These are phyloP conservation scores for Nidula microcarpa DNA, from an alignment of 768 basidiomycete species.

Conservation along the genomic window DNA sequence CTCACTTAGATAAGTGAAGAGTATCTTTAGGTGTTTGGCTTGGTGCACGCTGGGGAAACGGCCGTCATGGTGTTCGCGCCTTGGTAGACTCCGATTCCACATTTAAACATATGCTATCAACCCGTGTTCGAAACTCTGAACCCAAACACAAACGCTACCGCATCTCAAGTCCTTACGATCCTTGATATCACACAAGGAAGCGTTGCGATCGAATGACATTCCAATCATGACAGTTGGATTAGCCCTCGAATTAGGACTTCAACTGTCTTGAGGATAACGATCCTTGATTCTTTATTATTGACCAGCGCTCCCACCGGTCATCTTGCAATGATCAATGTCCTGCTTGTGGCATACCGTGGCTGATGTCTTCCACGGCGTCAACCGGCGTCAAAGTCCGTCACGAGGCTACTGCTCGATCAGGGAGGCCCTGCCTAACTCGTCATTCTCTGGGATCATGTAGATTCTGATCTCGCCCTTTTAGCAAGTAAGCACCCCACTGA, in stretches of 20 bases:
- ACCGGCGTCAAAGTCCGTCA: conserved; percentile 19
- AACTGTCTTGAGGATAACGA: conserved; percentile 6
- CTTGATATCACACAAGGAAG: neutral
- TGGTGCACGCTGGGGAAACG: too few species aligned
- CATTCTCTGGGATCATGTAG: conserved; percentile 17
- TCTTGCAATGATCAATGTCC: conserved; percentile 2
- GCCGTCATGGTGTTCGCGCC: too few species aligned
- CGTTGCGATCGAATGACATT: neutral
- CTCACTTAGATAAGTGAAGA: neutral
- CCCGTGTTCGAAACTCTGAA: neutral
- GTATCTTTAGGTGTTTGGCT: too few species aligned
- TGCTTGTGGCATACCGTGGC: conserved; percentile 4
- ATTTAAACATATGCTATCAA: neutral
- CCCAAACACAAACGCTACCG: neutral
- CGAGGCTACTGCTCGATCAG: conserved; percentile 24
- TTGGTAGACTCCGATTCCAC: neutral
- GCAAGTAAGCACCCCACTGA: conserved; percentile 11
- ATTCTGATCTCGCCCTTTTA: conserved; percentile 23
- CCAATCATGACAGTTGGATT: neutral
- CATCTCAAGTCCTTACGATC: neutral
- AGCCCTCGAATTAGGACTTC: neutral
- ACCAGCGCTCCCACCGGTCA: conserved; percentile 13
- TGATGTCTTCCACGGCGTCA: conserved; percentile 19
- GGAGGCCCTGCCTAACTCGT: conserved; percentile 18
- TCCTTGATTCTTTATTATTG: conserved; percentile 9